These are phyloP conservation scores for Phialemoniopsis sp. DNA, from an alignment of 2,329 filamentous ascomycete species.

Conservation along the genomic window DNA sequence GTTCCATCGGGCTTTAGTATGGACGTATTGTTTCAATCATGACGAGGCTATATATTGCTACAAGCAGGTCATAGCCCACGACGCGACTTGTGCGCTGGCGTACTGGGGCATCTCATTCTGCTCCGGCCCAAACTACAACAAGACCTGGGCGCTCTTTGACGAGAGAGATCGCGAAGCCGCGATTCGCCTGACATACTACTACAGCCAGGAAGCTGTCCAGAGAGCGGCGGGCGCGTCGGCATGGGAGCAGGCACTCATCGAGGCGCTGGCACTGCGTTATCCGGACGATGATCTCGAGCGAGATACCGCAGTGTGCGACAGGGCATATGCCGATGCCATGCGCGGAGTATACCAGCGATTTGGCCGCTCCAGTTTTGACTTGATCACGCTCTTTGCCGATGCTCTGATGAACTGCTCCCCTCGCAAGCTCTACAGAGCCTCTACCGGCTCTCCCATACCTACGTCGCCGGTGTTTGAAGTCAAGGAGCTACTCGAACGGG, in stretches of 20 bases:
- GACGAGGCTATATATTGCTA: slow-evolving; percentile 66
- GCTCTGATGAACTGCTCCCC: slow-evolving; percentile 44
- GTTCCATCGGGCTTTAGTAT: slow-evolving; percentile 68
- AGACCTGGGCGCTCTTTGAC: slow-evolving; percentile 71
- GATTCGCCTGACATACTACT: too few species aligned
- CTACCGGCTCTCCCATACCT: slow-evolving; percentile 36
- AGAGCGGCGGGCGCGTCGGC: too few species aligned
- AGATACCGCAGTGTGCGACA: too few species aligned
- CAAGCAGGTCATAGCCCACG: slow-evolving; percentile 47
- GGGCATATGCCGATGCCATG: slow-evolving; percentile 61
- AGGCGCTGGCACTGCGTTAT: too few species aligned
- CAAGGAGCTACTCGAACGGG: slow-evolving; percentile 54
- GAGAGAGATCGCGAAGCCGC: too few species aligned
- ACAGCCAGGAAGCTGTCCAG: too few species aligned
- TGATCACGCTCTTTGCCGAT: slow-evolving; percentile 59
- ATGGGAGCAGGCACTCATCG: too few species aligned
- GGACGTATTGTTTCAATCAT: slow-evolving; percentile 75
- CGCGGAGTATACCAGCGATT: slow-evolving; percentile 25
- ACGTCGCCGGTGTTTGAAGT: slow-evolving; percentile 49
- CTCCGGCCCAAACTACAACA: slow-evolving; percentile 72
- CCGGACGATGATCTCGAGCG: too few species aligned
- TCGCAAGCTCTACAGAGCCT: slow-evolving; percentile 32
- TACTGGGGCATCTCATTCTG: slow-evolving; percentile 70
- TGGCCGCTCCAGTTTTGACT: slow-evolving; percentile 46
- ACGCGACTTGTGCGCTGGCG: slow-evolving; percentile 55